Percentiles rank a stretch among this genome's conserved stretches.
These are phyloP conservation scores for Butyriboletus loyo DNA, from an alignment of 768 basidiomycete genomes.

Conservation along the genomic window DNA sequence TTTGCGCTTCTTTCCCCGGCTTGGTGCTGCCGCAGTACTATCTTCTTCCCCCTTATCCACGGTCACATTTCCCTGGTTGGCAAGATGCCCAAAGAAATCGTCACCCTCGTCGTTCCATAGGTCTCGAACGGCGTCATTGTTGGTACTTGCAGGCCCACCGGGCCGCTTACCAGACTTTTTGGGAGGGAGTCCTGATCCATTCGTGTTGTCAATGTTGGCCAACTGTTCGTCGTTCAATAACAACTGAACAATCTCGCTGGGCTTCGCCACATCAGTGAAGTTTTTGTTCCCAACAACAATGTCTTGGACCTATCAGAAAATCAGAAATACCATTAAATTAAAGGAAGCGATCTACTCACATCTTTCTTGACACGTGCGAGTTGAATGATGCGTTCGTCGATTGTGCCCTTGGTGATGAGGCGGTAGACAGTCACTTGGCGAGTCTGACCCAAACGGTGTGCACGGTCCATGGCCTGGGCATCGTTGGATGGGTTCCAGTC, in stretches of 20 bases:
- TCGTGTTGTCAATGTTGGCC: constrained; percentile 58
- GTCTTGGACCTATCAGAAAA: constrained; percentile 79
- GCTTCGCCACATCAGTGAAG: constrained; percentile 88
- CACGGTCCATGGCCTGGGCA: constrained; percentile 97
- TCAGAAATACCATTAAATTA: background rate
- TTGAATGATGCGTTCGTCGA: constrained; percentile 96
- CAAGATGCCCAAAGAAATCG: constrained; percentile 74
- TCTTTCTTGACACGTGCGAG: constrained; percentile 97
- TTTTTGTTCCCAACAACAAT: constrained; percentile 98
- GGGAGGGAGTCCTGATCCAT: constrained; percentile 35
- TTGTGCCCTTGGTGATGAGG: constrained; percentile 88
- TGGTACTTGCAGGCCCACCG: constrained; percentile 29
- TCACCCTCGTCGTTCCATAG: constrained; percentile 87
- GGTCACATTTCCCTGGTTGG: constrained; percentile 19
- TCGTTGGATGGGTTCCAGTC: constrained; percentile 86
- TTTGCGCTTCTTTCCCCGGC: constrained; percentile 36
- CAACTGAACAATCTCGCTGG: constrained; percentile 94
- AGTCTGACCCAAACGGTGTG: constrained; percentile 94
- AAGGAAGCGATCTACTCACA: constrained; percentile 41
- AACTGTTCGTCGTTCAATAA: constrained; percentile 94
- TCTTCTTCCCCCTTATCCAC: constrained; percentile 33
- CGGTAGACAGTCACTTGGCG: constrained; percentile 97
- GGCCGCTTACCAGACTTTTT: constrained; percentile 36
- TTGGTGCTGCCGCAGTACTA: constrained; percentile 19
- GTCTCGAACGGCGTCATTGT: constrained; percentile 49